Evolutionary conservation across 164 flowering plant genomes (phyloP), one percentile per base, ranked within the genome.

Genomic region (Brasenia schreberi): DNA sequence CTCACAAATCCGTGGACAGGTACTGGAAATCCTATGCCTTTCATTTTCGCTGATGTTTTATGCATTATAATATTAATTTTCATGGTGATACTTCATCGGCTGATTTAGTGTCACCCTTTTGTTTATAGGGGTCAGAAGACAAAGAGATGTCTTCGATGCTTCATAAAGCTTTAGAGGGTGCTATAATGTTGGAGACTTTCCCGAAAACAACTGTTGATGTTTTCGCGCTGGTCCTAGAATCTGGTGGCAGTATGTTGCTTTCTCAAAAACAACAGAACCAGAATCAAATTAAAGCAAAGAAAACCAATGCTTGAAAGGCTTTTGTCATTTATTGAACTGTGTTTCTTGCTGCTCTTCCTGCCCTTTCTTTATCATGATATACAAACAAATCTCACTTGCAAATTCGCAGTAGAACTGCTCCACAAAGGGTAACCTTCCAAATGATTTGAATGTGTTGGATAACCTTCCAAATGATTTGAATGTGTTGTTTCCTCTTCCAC

Each of bases 161-260:
- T 73, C 96, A 85, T 80, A 91, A 94, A 81, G 85, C 97, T 73
- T 81, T 94, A 79, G 97, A 89, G 72, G 99, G 97, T 68, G 92
- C 92, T 64, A 85, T 94, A 62, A 85, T 91, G 65, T 74, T 94
- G 78, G 92, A 91, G 71, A 72, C 83, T 67, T 91, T 94, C 67
- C 97, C 99, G 43, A 91, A 94, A 82, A 91, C 97, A 53, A 94
- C 99, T 53, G 97, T 94, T 10, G 99, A 94, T 80, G 92, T 94
- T 61, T 94, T 94, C 78, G 97, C 96, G 43, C 79, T 94, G 79
- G 92, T 91, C 58, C 65, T 94, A 79, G 97, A 94, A 78, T 91
- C 96, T 81, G 95, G 99, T 63, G 99, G 97, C 72, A 76, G 97
- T 94, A 84, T 23, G 27, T 23, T 23, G 27, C 27, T 23, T 23